phyloP scores from a whole-genome alignment of 1,284 basidiomycete species.

The Kwoniella shivajii region DNA sequence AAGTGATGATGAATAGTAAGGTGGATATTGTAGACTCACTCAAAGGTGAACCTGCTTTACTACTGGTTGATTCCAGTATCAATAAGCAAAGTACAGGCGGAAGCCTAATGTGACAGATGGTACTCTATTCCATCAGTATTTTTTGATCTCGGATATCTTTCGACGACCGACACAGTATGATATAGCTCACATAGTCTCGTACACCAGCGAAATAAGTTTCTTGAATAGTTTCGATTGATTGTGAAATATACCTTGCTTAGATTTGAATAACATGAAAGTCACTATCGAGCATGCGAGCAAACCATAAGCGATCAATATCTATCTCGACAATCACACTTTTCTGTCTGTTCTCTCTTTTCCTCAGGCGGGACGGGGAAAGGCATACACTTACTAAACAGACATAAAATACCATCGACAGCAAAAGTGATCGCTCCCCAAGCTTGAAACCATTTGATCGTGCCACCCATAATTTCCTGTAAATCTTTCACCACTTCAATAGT shows the following conservation, averaged over 20 bases:
- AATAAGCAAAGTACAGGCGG: constrained; percentile 5
- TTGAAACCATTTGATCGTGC: constrained; percentile 1
- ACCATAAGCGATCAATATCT: background rate
- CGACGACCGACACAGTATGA: too few species aligned
- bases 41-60: background rate
- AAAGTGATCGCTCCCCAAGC: constrained; percentile 12
- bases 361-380: background rate
- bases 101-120: background rate
- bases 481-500: background rate
- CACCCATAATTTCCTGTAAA: background rate
- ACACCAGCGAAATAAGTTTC: constrained; percentile 8
- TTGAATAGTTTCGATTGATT: constrained; percentile 9
- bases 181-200: constrained; percentile 11
- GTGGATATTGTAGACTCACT: background rate
- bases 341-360: too few species aligned
- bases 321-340: background rate
- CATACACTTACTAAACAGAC: constrained; percentile 12
- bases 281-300: background rate
- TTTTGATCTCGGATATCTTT: background rate
- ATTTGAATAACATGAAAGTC: constrained; percentile 9
- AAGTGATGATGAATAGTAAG: background rate
- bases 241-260: constrained; percentile 11
- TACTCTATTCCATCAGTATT: background rate
- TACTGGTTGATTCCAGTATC: background rate
- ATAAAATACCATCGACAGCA: constrained; percentile 10